Base-by-base conservation (phyloP, 1,284 basidiomycete species). In the Phenoliferia sp. region DNA sequence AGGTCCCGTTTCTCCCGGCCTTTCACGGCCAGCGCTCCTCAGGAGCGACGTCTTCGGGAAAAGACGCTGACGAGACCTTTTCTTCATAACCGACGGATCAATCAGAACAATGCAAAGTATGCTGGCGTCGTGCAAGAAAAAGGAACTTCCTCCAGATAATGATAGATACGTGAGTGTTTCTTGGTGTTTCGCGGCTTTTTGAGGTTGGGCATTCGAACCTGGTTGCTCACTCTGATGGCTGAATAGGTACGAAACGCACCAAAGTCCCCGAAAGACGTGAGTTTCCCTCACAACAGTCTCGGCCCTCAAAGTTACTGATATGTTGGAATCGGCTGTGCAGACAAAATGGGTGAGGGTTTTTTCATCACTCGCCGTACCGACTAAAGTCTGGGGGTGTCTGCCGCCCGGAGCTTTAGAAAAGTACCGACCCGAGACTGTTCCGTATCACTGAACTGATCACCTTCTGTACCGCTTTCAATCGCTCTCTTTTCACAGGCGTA, bases 101-200 rank as follows among this genome's bases (percentile, higher is more conserved):
- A 52, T 26, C 55, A 57, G 55, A 32, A 81, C 80, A 1, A 78
- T 82, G 75, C 81, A 82, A 68, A 78, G 76, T 12, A 82, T 82
- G 80, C 72, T 82, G 5, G 80, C 81, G 3, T 79, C 78, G 1
- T 72, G 72, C 62, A 72, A 69, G 36, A 63, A 67, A 48, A 75
- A 74, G 63, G 66, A 75, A 59, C 60, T 67, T 16, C 74, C 73
- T 10, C 66, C 70, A 4, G 72, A 74, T 33, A 72, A 74, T 35
- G 72, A 72, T 36, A 48, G 70, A 52, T 73, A 32, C 57, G 66
- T 69, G 3, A 26, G 33, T 56, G 28, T 44, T 22, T 22, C 39
- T n/a, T n/a, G n/a, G n/a, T n/a, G n/a, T n/a, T n/a, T n/a, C n/a
- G n/a, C n/a, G n/a, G n/a, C n/a, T n/a, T n/a, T n/a, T n/a, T n/a